Conservation (phyloP, 2,329 filamentous ascomycete species). For the Thielaviopsis musarum region DNA sequence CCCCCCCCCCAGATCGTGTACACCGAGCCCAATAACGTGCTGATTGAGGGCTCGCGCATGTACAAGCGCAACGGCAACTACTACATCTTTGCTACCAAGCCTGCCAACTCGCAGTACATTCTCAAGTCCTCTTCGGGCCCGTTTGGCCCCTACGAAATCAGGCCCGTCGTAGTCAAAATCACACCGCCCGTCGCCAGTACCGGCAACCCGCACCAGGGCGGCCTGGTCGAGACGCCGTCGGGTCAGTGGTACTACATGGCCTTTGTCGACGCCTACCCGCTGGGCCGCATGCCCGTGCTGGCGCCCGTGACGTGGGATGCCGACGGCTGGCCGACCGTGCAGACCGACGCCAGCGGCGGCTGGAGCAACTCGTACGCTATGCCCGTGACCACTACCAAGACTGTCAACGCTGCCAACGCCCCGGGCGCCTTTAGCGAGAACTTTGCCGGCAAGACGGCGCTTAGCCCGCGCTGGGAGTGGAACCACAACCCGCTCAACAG, state of each 20-base stretch:
- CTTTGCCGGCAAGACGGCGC: conserved; percentile 17
- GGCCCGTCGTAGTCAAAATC: conserved; percentile 27
- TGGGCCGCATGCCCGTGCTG: conserved; percentile 35
- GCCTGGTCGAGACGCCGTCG: conserved; percentile 31
- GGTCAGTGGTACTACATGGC: conserved; percentile 41
- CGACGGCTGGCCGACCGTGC: conserved; percentile 27
- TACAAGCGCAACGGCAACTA: conserved; percentile 28
- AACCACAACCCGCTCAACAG: conserved; percentile 40
- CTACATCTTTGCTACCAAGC: conserved; percentile 31
- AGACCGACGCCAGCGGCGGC: conserved; percentile 24
- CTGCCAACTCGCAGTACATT: conserved; percentile 27
- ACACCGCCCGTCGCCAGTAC: conserved; percentile 22
- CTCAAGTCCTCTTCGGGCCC: conserved; percentile 29
- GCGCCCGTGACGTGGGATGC: conserved; percentile 32
- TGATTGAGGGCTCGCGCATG: conserved; percentile 23
- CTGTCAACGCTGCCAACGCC: conserved; percentile 15
- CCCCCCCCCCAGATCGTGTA: conserved; percentile 12
- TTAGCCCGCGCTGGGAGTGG: conserved; percentile 35
- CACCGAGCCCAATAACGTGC: conserved; percentile 13
- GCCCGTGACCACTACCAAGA: conserved; percentile 17
- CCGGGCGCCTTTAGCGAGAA: conserved; percentile 25
- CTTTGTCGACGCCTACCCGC: conserved; percentile 36
- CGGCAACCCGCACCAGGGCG: conserved; percentile 34
- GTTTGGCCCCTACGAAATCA: conserved; percentile 34
- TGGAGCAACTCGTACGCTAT: conserved; percentile 28